These are phyloP conservation scores for Penicillium riverlandense DNA, from an alignment of 495 filamentous ascomycete species.

Conservation along the genomic window DNA sequence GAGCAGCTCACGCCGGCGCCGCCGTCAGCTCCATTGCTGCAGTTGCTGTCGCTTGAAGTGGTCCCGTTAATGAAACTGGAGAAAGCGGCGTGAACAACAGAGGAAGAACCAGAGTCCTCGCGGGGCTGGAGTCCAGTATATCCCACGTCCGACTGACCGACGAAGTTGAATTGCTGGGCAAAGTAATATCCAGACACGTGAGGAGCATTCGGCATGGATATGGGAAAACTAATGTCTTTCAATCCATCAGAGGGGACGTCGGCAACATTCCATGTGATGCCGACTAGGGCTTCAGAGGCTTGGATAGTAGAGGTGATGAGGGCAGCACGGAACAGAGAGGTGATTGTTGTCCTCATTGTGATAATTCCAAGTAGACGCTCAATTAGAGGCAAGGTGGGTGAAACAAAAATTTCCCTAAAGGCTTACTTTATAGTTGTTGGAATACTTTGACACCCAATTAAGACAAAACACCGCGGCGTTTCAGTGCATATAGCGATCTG, in stretches of 20 bases:
- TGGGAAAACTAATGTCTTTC: conserved; percentile 20
- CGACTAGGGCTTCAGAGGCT: conserved; percentile 13
- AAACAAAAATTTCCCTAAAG: not conserved
- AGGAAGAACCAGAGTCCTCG: conserved; percentile 1
- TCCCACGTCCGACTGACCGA: conserved; percentile 10
- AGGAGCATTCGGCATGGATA: conserved; percentile 15
- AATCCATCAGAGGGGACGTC: conserved; percentile 8
- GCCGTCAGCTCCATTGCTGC: conserved; percentile 20
- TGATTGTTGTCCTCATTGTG: conserved; percentile 9
- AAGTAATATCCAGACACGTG: conserved; percentile 20
- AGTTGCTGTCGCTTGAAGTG: conserved; percentile 12
- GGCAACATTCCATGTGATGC: conserved; percentile 10
- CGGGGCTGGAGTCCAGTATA: conserved; percentile 24
- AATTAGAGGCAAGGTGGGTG: not conserved
- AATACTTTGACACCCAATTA: conserved; percentile 1
- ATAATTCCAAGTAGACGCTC: not conserved
- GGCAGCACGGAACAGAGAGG: conserved; percentile 1
- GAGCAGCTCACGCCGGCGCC: conserved; percentile 21
- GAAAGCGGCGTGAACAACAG: conserved; percentile 22
- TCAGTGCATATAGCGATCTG: conserved; percentile 6
- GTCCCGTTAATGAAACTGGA: conserved; percentile 21
- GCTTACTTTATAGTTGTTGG: not conserved
- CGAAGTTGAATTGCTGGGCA: conserved; percentile 22
- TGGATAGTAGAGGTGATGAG: conserved; percentile 7
- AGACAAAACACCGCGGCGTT: conserved; percentile 7